phyloP scores from a whole-genome alignment of 768 basidiomycete species.

The Hydnomerulius pinastri region DNA sequence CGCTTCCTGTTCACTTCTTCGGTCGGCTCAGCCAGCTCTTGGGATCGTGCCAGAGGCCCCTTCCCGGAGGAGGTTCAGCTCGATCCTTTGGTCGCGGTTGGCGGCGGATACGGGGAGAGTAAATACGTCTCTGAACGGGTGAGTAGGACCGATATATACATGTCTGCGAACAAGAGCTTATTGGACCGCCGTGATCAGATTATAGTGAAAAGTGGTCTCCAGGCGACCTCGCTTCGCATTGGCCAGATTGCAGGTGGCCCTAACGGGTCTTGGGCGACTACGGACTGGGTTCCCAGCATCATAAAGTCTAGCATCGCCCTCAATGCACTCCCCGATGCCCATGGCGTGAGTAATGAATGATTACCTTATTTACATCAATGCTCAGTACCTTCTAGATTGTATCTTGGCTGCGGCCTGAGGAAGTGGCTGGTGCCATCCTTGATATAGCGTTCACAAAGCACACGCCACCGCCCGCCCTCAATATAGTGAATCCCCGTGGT shows the following conservation, averaged over 20 bases:
- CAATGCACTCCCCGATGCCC: constrained; percentile 23
- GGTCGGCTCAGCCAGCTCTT: constrained; percentile 21
- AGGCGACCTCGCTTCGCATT: constrained; percentile 29
- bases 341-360: constrained; percentile 20
- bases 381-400: constrained; percentile 6
- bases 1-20: constrained; percentile 40
- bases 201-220: constrained; percentile 28
- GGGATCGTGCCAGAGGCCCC: constrained; percentile 3
- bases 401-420: constrained; percentile 23
- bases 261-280: constrained; percentile 31
- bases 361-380: neutral
- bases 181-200: constrained; percentile 14
- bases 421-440: constrained; percentile 17
- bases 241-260: constrained; percentile 33
- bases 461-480: constrained; percentile 14
- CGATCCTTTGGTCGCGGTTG: too few species aligned
- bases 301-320: constrained; percentile 30
- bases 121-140: constrained; percentile 4
- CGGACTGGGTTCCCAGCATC: constrained; percentile 36
- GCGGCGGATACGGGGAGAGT: too few species aligned
- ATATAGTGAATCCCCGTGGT: constrained; percentile 30
- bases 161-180: neutral
- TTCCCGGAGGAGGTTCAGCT: too few species aligned
- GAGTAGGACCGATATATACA: constrained; percentile 2
- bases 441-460: constrained; percentile 18